A percentile compares a stretch with the other conserved stretches of the same genome.
Evolutionary conservation across 2,329 filamentous ascomycete species (phyloP).

Genomic region (Bipolaris oryzae): DNA sequence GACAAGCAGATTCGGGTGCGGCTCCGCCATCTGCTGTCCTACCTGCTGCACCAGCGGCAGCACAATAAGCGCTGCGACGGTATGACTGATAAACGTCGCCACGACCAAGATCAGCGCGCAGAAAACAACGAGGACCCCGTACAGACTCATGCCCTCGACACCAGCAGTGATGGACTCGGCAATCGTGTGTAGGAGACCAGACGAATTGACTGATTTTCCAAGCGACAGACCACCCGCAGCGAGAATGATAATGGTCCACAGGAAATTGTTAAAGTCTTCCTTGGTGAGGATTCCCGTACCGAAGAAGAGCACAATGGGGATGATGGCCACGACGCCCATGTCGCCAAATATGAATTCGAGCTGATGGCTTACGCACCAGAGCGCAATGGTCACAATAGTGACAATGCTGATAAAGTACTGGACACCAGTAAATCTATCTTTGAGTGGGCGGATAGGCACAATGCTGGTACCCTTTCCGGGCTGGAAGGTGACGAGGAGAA

Average conservation of each 20-base stretch:
- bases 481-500: constrained; percentile 84
- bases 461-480: constrained; percentile 86
- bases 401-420: constrained; percentile 92
- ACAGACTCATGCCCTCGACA: constrained; percentile 81
- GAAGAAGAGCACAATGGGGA: constrained; percentile 95
- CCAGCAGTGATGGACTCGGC: constrained; percentile 74
- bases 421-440: constrained; percentile 82
- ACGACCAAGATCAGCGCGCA: constrained; percentile 84
- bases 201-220: constrained; percentile 92
- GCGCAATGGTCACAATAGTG: constrained; percentile 79
- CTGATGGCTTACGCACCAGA: constrained; percentile 94
- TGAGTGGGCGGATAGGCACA: constrained; percentile 86
- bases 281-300: constrained; percentile 95
- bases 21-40: constrained; percentile 80
- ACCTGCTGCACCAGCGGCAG: constrained; percentile 88
- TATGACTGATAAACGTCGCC: constrained; percentile 97
- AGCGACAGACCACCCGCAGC: constrained; percentile 91
- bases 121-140: constrained; percentile 86
- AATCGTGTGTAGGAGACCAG: constrained; percentile 87
- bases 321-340: constrained; percentile 97
- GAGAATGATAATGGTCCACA: constrained; percentile 99
- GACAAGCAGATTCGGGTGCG: constrained; percentile 91
- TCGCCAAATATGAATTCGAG: constrained; percentile 89
- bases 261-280: constrained; percentile 99
- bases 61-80: constrained; percentile 93